Percentiles rank a stretch among this genome's conserved stretches.
Evolutionary conservation across 163 green algal species (phyloP).

Genomic region (Scenedesmus sp.): DNA sequence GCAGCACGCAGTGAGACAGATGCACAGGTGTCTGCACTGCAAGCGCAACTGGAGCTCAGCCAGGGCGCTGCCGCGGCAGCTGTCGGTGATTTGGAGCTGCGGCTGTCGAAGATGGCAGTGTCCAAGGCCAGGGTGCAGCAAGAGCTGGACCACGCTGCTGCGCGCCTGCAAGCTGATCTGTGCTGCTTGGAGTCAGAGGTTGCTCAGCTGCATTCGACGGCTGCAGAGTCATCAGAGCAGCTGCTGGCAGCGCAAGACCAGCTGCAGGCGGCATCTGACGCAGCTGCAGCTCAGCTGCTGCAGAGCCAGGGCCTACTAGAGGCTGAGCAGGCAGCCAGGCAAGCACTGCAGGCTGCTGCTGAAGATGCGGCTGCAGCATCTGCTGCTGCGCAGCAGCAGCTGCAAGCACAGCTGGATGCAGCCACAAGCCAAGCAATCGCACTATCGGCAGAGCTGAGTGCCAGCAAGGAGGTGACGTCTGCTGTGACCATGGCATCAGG

Average conservation of each 20-base stretch:
- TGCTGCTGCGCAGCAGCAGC: background rate
- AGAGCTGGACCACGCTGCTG: background rate
- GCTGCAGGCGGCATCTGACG: background rate
- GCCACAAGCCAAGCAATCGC: background rate
- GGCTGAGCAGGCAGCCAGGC: background rate
- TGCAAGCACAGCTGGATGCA: background rate
- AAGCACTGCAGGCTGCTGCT: background rate
- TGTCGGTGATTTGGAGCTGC: slow-evolving; percentile 11
- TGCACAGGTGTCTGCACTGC: background rate
- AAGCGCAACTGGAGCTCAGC: slow-evolving; percentile 25
- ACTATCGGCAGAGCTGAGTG: background rate
- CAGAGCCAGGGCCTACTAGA: background rate
- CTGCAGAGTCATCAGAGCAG: background rate
- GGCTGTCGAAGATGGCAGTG: background rate
- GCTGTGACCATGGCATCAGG: background rate
- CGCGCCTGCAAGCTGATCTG: background rate
- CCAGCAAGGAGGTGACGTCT: background rate
- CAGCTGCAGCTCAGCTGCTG: slow-evolving; percentile 35
- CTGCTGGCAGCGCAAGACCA: background rate
- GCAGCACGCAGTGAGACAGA: slow-evolving; percentile 1
- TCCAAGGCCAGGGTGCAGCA: slow-evolving; percentile 27
- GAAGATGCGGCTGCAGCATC: background rate
- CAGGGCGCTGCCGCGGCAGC: slow-evolving; percentile 24
- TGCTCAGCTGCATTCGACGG: background rate
- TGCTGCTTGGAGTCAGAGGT: background rate